Base-by-base conservation (phyloP, 116 monocot genomes). In the Papilionanthe hybrid region DNA sequence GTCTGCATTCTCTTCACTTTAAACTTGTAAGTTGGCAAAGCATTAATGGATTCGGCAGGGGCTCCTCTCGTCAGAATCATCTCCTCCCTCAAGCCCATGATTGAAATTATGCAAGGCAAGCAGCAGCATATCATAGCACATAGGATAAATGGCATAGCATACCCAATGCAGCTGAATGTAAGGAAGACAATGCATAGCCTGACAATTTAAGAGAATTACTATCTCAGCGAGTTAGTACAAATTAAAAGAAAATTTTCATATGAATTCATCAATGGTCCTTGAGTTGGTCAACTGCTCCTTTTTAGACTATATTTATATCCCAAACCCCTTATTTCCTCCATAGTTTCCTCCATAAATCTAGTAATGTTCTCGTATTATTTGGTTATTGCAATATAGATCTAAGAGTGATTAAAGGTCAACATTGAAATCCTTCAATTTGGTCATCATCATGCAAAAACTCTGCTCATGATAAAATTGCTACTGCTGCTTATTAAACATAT, bases 111-210 rank as follows among this genome's bases (percentile, higher is more conserved):
- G 30, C 85, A 85, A 10, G 80, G 85, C 78, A 85, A 78, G 67
- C 87, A 87, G 72, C 84, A 84, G 76, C 84, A 87, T 68, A 87
- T 87, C 79, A 84, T 82, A 19, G 82, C 87, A 77, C 87, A 87
- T 19, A 87, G 77, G 43, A 87, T 87, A 42, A 84, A 87, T 23
- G 87, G 87, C 84, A 87, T 82, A 37, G 84, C 87, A 68, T 87
- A 87, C 13, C 87, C 87, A 65, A 87, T 82, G 58, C 82, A 87
- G 79, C 85, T 85, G 57, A 85, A 85, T 19, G 80, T 78, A 42
- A 88, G 83, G 74, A 88, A 85, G 28, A 83, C 83, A 78, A 83
- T 85, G 73, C 88, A 87, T 79, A 87, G 72, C 87, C 87, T 87
- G 84, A 28, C n/a, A 66, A 72, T 44, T 20, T 43, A 18, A 67